Conservation (phyloP, 257 asterid species). For the Catharanthus roseus region DNA sequence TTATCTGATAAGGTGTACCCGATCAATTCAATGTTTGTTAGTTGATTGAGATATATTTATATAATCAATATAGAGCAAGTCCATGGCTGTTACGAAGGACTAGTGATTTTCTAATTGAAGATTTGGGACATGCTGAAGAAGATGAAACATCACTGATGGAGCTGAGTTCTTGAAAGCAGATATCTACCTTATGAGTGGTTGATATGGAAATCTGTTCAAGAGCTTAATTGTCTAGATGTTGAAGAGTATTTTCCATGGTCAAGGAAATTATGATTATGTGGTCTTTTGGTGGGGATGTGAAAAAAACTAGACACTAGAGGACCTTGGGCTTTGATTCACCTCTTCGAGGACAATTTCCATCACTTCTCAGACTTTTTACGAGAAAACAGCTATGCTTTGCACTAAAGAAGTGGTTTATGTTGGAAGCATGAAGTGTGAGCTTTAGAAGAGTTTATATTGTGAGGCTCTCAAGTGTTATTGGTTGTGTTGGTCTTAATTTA, state of each 20-base stretch:
- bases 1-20: background rate
- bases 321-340: background rate
- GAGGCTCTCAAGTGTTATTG: background rate
- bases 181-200: background rate
- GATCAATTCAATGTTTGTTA: background rate
- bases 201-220: background rate
- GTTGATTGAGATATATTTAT: background rate
- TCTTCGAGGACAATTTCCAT: background rate
- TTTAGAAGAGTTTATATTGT: background rate
- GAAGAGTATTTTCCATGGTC: background rate
- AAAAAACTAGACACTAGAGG: background rate
- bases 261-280: background rate
- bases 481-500: background rate
- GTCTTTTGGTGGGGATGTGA: background rate
- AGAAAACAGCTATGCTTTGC: background rate
- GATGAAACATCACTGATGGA: background rate
- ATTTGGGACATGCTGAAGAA: background rate
- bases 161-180: background rate
- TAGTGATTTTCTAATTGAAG: background rate
- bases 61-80: background rate
- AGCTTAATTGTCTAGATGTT: background rate
- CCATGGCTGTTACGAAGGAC: background rate
- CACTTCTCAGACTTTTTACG: background rate
- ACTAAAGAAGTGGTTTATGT: background rate
- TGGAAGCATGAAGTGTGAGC: background rate